Base-by-base conservation (phyloP, 345 rosid genomes). In the Corymbia maculata region DNA sequence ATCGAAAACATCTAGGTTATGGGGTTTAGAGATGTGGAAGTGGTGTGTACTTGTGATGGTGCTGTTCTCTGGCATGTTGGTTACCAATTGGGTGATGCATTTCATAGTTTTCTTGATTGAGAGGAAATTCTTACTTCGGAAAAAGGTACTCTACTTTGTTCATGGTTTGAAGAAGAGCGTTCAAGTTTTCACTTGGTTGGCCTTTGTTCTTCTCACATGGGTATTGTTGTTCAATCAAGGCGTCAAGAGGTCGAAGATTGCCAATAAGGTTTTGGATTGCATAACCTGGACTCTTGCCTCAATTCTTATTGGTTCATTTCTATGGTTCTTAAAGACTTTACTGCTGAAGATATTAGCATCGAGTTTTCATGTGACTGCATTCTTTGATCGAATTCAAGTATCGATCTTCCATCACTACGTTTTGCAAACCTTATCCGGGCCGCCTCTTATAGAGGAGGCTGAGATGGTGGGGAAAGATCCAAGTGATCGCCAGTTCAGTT, bases 371-470 rank as follows among this genome's bases (percentile, higher is more conserved):
- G 96, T 97, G 59, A 92, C 91, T 87, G 92, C 93, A 84, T 97
- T 95, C 93, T 97, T 97, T 79, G 99, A 97, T 88, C 92, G 99
- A 86, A 92, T 94, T 88, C 99, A 97, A 92, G 99, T 95, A 51
- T 95, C 98, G 4, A 89, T 97, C 87, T 96, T 96, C 87, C 93
- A 96, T 92, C 98, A 97, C 59, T 97, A 97, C 85, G 88, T 97
- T 88, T 91, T 97, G 52, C 94, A 93, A 88, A 95, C 98, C 10
- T 95, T 97, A 53, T 95, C 97, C 0, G 99, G 99, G 86, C 94
- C 93, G 86, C 95, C 99, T 0, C 93, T 96, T 26, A 91, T 96
- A 85, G 98, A 95, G 92, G 96, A 92, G 92, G 97, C 93, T 53
- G 95, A 94, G 92, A 94, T 51, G 80, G 22, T 94, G 80, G 93